Base-by-base conservation (phyloP, 106 monocot species). In the Platanthera zijinensis region DNA sequence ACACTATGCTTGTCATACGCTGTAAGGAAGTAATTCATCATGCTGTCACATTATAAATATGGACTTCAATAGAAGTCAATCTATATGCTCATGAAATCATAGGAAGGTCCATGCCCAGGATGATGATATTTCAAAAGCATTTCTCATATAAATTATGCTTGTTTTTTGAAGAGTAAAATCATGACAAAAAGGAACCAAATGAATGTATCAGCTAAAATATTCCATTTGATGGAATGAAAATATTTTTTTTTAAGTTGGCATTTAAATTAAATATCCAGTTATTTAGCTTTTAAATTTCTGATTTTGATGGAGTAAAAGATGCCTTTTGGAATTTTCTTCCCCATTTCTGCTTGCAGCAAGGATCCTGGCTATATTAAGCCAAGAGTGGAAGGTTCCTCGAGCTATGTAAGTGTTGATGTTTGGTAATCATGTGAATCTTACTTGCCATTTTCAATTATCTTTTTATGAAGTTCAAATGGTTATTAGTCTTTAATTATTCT, bases 331-430 rank as follows among this genome's bases (percentile, higher is more conserved):
- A 17, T 72, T 71, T 71, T n/a, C 30, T 50, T 3, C 21, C 8
- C n/a, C 5, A 39, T 67, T 61, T 15, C 15, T 82, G 72, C 17
- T 81, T 84, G 76, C 91, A 96, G 96, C 86, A 93, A 93, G 85
- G 89, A 96, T 86, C 96, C 96, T 74, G 96, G 96, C 56, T 93
- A 77, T 76, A 84, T 96, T 75, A 85, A 93, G 81, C 75, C 89
- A 78, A 89, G 81, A 52, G 78, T 73, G 57, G 87, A 84, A 75
- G 70, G 21, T 51, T 61, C 64, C 49, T 61, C 14, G 19, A 78
- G 39, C 14, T 71, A 71, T 75, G 32, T 50, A 71, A 76, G 73
- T 80, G 79, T 32, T 80, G 78, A 84, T 76, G 83, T 85, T 85
- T 75, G 84, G 39, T 70, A 17, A 70, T 70, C 18, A 70, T 70